Evolutionary conservation across 2,329 filamentous ascomycete species (phyloP).

Genomic region (Fusarium brevicatenulatum): DNA sequence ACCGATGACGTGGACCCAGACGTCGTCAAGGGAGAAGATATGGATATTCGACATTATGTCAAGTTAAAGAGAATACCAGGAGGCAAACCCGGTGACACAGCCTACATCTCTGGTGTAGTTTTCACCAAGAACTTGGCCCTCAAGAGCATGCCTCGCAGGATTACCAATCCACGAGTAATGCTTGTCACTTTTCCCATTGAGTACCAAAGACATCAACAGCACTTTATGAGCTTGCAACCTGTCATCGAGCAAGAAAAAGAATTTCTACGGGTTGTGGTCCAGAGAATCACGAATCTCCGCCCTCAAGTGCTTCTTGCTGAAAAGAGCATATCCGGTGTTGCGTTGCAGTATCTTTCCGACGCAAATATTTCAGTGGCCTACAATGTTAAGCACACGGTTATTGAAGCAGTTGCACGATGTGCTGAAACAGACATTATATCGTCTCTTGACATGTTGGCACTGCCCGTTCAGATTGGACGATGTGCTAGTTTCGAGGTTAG

Average conservation of each 20-base stretch:
- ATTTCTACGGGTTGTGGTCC: slow-evolving; percentile 90
- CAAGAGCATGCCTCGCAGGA: slow-evolving; percentile 93
- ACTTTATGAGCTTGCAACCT: slow-evolving; percentile 98
- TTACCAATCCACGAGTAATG: slow-evolving; percentile 84
- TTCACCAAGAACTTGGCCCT: slow-evolving; percentile 97
- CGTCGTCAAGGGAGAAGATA: slow-evolving; percentile 89
- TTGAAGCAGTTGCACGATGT: slow-evolving; percentile 93
- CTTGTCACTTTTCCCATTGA: slow-evolving; percentile 96
- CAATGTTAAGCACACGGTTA: slow-evolving; percentile 95
- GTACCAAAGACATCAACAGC: slow-evolving; percentile 85
- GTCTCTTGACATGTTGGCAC: slow-evolving; percentile 90
- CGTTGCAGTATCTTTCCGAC: slow-evolving; percentile 86
- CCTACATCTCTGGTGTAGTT: slow-evolving; percentile 96
- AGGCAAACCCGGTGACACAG: slow-evolving; percentile 87
- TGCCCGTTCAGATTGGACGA: slow-evolving; percentile 76
- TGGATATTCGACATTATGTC: slow-evolving; percentile 97
- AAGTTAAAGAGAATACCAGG: slow-evolving; percentile 97
- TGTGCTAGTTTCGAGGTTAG: slow-evolving; percentile 94
- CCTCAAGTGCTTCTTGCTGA: slow-evolving; percentile 92
- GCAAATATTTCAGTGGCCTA: slow-evolving; percentile 93
- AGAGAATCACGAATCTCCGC: slow-evolving; percentile 84
- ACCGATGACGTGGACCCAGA: slow-evolving; percentile 96
- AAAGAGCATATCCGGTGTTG: slow-evolving; percentile 90
- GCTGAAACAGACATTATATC: slow-evolving; percentile 93
- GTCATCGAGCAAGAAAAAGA: slow-evolving; percentile 97